phyloP scores from a whole-genome alignment of 1,139 yeast genomes.

The Geotrichum europaeum region DNA sequence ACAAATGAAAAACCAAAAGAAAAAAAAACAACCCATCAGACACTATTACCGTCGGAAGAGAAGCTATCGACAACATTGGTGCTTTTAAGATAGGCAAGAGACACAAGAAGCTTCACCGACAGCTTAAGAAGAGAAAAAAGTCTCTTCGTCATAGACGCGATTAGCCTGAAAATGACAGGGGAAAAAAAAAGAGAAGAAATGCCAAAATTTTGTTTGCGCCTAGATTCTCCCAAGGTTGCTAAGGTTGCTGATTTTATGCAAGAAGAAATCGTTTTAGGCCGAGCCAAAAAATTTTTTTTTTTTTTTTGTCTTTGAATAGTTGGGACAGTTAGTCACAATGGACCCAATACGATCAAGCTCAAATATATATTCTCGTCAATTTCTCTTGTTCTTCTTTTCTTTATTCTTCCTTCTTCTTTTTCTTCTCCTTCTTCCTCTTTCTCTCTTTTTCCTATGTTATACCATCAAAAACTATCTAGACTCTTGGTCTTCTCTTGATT shows the following conservation, averaged over 20 bases:
- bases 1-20: neutral
- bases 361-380: neutral
- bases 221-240: neutral
- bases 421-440: constrained; percentile 3
- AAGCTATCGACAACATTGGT: neutral
- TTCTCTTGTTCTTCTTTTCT: neutral
- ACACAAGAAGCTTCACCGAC: neutral
- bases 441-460: constrained; percentile 14
- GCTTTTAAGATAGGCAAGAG: neutral
- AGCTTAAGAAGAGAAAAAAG: too few relatives aligned
- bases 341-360: neutral
- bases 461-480: constrained; percentile 8
- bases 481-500: constrained; percentile 7
- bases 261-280: neutral
- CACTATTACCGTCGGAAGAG: neutral
- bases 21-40: too few relatives aligned
- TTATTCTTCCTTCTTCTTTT: neutral
- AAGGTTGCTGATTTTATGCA: neutral
- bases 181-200: neutral
- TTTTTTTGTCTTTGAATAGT: neutral
- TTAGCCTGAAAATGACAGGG: neutral
- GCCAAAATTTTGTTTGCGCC: neutral
- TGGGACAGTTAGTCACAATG: neutral
- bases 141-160: neutral
- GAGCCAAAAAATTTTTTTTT: neutral